Percentiles rank a stretch among this genome's conserved stretches.
Evolutionary conservation across 257 asterid species (phyloP).

Genomic region (Plantago elongata): DNA sequence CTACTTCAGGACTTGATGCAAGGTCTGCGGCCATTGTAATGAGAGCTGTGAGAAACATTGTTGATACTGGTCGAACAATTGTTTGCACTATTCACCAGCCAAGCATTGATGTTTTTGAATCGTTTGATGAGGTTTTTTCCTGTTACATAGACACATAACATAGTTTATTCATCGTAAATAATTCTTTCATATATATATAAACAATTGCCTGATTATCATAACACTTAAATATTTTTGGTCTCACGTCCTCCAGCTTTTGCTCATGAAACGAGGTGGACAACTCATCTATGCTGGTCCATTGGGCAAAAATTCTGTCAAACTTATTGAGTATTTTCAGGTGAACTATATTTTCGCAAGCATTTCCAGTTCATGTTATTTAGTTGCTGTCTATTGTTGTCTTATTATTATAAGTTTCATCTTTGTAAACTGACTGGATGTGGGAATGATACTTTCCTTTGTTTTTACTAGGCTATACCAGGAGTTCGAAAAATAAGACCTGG

Average conservation of each 20-base stretch:
- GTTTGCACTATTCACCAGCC: conserved; percentile 97
- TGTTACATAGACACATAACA: neutral
- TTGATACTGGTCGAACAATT: conserved; percentile 78
- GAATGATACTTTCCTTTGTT: conserved; percentile 1
- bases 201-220: neutral
- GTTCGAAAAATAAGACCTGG: conserved; percentile 59
- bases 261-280: conserved; percentile 83
- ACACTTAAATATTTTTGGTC: conserved; percentile 5
- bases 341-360: conserved; percentile 5
- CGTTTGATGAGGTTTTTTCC: conserved; percentile 71
- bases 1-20: conserved; percentile 90
- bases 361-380: neutral
- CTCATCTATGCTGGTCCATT: conserved; percentile 89
- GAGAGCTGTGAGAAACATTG: conserved; percentile 92
- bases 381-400: conserved; percentile 11
- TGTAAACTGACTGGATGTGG: conserved; percentile 1
- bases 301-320: conserved; percentile 64
- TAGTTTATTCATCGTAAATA: neutral
- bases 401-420: conserved; percentile 1
- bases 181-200: neutral
- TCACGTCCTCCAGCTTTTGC: conserved; percentile 53
- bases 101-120: conserved; percentile 77
- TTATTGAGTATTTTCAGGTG: conserved; percentile 80
- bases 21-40: conserved; percentile 90
- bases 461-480: conserved; percentile 53